Base-by-base conservation (phyloP, 305 asterid genomes). In the Solanum hybrid region DNA sequence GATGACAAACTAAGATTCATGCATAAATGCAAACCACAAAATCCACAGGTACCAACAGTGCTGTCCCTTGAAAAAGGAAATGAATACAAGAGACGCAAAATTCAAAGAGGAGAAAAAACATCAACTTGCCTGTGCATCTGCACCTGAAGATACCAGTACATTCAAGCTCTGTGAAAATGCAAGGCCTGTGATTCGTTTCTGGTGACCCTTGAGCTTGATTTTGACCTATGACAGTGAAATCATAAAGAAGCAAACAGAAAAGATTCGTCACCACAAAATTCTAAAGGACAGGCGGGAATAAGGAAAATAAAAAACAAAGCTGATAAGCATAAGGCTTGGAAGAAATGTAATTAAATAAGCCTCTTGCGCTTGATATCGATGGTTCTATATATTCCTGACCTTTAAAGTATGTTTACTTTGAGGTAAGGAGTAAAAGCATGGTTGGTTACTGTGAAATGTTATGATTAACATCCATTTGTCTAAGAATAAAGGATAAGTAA, bases 131-230 rank as follows among this genome's bases (percentile, higher is more conserved):
- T 95, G 98, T 17, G 99, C 98, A 94, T 97, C 99, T 91, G 98
- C 98, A 84, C 98, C 99, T 31, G 99, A 96, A 77, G 99, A 97
- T 34, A 97, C 98, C 93, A 97, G 91, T 89, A 96, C 94, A 91
- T 95, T 96, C 93, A 97, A 92, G 92, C 91, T 95, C 94, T 94
- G 98, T 40, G 98, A 97, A 94, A 97, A 97, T 60, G 99, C 98
- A 88, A 97, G 98, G 90, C 99, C 99, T 35, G 99, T 93, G 88
- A 97, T 96, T 86, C 96, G 96, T 93, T 97, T 96, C 93, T 95
- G 97, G 92, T 97, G 99, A 90, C 99, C 99, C 93, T 95, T 97
- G 87, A 97, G 98, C 95, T 96, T 97, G 81, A 95, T 95, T 93
- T 96, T 97, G 82, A 97, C 99, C 99, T 97, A 90, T 85, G 80